Evolutionary conservation across 1,284 basidiomycete genomes (phyloP).

Genomic region (Irpex sp.): DNA sequence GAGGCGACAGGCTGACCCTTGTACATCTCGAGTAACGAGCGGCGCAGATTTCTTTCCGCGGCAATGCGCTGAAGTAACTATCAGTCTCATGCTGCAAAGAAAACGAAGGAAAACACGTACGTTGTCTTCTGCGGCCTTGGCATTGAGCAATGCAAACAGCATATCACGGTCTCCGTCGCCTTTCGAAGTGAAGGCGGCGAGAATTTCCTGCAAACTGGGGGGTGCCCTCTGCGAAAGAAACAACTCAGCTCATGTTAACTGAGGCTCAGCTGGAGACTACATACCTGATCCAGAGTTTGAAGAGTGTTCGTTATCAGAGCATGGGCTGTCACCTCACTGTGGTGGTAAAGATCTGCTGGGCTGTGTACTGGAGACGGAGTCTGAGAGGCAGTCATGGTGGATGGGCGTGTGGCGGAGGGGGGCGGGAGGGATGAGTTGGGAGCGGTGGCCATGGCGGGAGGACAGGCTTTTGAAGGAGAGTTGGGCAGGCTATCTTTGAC

Average conservation of each 20-base stretch:
- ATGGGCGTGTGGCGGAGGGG: constrained; percentile 13
- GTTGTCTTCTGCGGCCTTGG: constrained; percentile 89
- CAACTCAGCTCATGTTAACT: constrained; percentile 15
- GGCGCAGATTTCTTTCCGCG: constrained; percentile 62
- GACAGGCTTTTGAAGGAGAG: constrained; percentile 25
- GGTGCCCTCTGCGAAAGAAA: constrained; percentile 53
- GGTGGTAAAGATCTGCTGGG: constrained; percentile 20
- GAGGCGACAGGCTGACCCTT: constrained; percentile 15
- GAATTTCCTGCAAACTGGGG: constrained; percentile 78
- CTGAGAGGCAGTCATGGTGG: constrained; percentile 18
- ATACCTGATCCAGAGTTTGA: constrained; percentile 47
- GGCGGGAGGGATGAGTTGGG: constrained; percentile 11
- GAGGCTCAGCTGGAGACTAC: constrained; percentile 21
- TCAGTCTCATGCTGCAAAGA: constrained; percentile 15
- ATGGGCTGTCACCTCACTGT: constrained; percentile 25
- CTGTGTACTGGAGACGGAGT: constrained; percentile 16
- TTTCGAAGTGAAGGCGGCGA: constrained; percentile 76
- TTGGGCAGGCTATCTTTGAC: constrained; percentile 24
- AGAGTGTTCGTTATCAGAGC: constrained; percentile 39
- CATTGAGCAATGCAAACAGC: constrained; percentile 83
- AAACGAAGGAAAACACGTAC: constrained; percentile 32
- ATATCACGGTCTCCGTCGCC: constrained; percentile 89
- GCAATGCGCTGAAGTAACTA: constrained; percentile 53
- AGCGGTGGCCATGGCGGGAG: constrained; percentile 8
- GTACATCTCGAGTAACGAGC: constrained; percentile 64